phyloP scores from a whole-genome alignment of 768 basidiomycete species.

The Russula olivacea region DNA sequence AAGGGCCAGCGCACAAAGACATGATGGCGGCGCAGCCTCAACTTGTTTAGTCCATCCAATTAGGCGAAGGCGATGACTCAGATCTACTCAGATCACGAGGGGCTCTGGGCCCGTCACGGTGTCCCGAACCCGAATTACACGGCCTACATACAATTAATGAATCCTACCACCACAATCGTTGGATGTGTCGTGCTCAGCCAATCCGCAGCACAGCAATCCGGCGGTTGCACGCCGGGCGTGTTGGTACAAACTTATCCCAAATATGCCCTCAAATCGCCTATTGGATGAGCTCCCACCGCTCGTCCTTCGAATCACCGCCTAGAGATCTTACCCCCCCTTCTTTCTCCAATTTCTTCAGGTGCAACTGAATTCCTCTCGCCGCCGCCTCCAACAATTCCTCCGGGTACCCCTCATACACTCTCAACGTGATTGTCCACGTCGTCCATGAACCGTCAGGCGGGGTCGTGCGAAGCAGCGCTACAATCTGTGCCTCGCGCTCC shows the following conservation, averaged over 20 bases:
- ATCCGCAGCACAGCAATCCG: no score
- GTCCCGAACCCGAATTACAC: no score
- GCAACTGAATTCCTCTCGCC: slow-evolving; percentile 58
- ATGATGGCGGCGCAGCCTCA: no score
- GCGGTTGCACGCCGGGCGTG: background rate
- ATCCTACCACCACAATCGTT: background rate
- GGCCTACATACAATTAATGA: no score
- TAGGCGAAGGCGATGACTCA: no score
- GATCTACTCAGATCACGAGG: no score
- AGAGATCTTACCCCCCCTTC: slow-evolving; percentile 53
- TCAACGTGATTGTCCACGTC: slow-evolving; percentile 58
- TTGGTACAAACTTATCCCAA: background rate
- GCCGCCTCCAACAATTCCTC: slow-evolving; percentile 67
- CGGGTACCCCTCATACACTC: slow-evolving; percentile 69
- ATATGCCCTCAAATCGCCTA: background rate
- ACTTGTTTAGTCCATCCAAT: no score
- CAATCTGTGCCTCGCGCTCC: slow-evolving; percentile 74
- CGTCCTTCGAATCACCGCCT: slow-evolving; percentile 48
- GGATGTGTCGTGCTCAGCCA: background rate
- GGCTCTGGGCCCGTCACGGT: no score
- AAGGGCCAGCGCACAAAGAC: background rate
- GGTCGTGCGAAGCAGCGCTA: slow-evolving; percentile 42
- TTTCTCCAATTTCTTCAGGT: slow-evolving; percentile 63
- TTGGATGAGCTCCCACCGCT: slow-evolving; percentile 40
- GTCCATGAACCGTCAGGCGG: slow-evolving; percentile 43